Base-by-base conservation (phyloP, 306 rosid species). In the Pachyrhizus erosus region DNA sequence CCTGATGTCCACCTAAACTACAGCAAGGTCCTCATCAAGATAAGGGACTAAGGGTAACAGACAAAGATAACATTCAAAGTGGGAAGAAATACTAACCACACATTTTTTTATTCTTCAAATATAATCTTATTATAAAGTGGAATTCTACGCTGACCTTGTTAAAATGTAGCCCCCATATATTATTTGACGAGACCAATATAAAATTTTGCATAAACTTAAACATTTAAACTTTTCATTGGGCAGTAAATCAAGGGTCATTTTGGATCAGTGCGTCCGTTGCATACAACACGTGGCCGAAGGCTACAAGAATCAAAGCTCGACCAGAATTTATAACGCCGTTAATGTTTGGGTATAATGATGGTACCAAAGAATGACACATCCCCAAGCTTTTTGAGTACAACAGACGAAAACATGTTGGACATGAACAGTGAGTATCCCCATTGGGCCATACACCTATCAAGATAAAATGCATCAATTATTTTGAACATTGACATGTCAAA, bases 331-430 rank as follows among this genome's bases (percentile, higher is more conserved):
- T 46, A 64, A 37, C 55, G 43, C 43, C 43, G 69, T 74, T 72
- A 48, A 42, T 77, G 58, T 65, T 57, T 33, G 12, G 79, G 62
- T 45, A 51, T 37, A 2, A 33, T n/a, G 21, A 34, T 67, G 29
- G 43, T 37, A 7, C 2, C 70, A 64, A 40, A 13, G 79, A 84
- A 67, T 73, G 87, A 81, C 86, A 81, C 86, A 68, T 74, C 77
- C 73, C 60, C 54, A 74, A 74, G 39, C 42, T 61, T 34, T 75
- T 34, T 51, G 5, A 40, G 80, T 66, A 39, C 64, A 75, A 76
- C 37, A 51, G n/a, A 75, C 71, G 13, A 23, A 67, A 61, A 62
- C 72, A 42, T 62, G 66, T 58, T 24, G 70, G 82, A 37, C 84
- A 55, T 24, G 76, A 78, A 58, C 81, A 66, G 46, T 55, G 64